Evolutionary conservation across 2,329 filamentous ascomycete genomes (phyloP), one percentile per base, ranked within the genome.

Genomic region (Microcera coccophila): DNA sequence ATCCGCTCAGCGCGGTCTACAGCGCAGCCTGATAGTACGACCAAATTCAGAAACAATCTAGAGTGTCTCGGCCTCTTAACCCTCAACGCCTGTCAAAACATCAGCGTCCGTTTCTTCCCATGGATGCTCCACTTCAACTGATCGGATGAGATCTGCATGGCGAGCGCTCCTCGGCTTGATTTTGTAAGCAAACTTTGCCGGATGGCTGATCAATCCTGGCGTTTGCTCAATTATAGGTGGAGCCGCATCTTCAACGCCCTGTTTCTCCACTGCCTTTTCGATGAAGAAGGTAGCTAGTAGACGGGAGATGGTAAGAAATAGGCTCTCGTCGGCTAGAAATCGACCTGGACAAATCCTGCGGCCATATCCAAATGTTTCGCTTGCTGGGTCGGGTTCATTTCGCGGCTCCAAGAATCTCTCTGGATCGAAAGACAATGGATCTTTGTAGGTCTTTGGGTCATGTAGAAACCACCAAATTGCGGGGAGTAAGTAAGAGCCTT

Each of bases 391-490:
- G 2, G 59, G 62, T 14, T 60, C 59, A 5, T 59, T 57, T 2
- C 57, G 46, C 5, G 59, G 55, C 5, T 38, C 33, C 1, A 70
- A 49, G 43, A 55, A 67, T 5, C 65, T 51, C 11, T 62, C 58
- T 0, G 63, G 65, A 3, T 67, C 48, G 22, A 68, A 69, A 1
- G 17, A 14, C 2, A 44, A 42, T 1, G 65, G 65, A 9, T 65
- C 46, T 0, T 75, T 71, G 60, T 88, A 87, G 2, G 78, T 77
- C 39, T 84, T 76, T 1, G 81, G 78, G 52, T 88, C 84, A 58
- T 87, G 84, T 0, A 51, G 33, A 4, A 60, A 51, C 48, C 51
- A 52, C 55, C 58, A 62, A 11, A 50, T 48, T 1, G 41, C 41
- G 1, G 49, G 44, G 4, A 64, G 42, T 12, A 63, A 26, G 26